These are phyloP conservation scores for Rhodocollybia butyracea DNA, from an alignment of 768 basidiomycete genomes.

Conservation along the genomic window DNA sequence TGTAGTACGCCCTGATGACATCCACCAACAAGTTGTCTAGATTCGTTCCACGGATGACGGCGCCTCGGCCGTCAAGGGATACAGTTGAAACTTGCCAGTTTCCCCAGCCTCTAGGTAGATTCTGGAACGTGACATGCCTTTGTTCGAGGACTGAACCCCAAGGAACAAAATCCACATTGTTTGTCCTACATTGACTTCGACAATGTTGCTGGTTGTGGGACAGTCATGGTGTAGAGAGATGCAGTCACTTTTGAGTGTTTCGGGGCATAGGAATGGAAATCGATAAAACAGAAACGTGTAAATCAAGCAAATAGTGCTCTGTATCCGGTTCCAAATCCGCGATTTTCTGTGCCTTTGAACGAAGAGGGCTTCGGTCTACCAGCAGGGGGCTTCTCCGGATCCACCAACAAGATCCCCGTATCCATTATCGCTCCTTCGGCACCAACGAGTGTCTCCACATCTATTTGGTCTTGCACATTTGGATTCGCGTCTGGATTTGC, in stretches of 20 bases:
- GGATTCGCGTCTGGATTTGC: too few relatives aligned
- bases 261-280: slow-evolving; percentile 26
- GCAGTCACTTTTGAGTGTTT: slow-evolving; percentile 19
- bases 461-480: too few relatives aligned
- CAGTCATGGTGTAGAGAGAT: slow-evolving; percentile 5
- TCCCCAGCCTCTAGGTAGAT: slow-evolving; percentile 20
- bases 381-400: too few relatives aligned
- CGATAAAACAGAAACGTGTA: slow-evolving; percentile 19
- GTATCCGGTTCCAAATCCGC: neutral
- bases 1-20: neutral
- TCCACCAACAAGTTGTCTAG: neutral
- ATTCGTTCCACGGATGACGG: neutral
- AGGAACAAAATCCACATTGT: slow-evolving; percentile 23
- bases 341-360: slow-evolving; percentile 7
- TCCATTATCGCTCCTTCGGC: neutral
- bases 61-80: neutral
- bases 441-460: neutral
- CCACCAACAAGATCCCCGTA: neutral
- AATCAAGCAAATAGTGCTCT: slow-evolving; percentile 16
- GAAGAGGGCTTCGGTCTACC: slow-evolving; percentile 18
- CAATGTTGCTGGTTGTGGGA: slow-evolving; percentile 5
- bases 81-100: slow-evolving; percentile 9
- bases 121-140: slow-evolving; percentile 23
- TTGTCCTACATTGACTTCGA: slow-evolving; percentile 17
- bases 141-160: slow-evolving; percentile 20